A percentile compares a stretch with the other conserved stretches of the same genome.
Conservation (phyloP, 352 stramenopile species). For the Thalassiosira livingstoniorum region DNA sequence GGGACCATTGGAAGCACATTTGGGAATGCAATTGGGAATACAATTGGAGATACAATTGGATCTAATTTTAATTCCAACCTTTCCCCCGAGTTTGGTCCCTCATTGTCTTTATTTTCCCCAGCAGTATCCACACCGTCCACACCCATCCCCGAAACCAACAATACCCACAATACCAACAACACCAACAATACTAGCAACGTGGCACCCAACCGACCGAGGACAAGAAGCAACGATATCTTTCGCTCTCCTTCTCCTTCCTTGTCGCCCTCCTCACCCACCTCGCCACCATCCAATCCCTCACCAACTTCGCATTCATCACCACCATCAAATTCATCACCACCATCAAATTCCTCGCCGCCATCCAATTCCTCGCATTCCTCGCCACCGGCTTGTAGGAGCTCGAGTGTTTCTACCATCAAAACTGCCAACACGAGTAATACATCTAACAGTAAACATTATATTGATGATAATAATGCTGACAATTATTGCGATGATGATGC, state of each 20-base stretch:
- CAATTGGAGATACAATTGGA: not conserved
- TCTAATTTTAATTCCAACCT: not conserved
- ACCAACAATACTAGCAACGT: not conserved
- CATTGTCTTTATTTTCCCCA: not conserved
- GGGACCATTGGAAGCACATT: not conserved
- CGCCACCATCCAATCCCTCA: not conserved
- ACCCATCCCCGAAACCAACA: not conserved
- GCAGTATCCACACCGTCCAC: not conserved
- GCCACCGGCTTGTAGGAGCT: not conserved
- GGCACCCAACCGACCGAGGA: not conserved
- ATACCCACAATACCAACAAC: not conserved
- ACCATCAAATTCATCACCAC: not conserved
- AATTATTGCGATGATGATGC: not conserved
- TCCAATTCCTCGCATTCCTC: not conserved
- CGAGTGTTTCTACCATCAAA: not conserved
- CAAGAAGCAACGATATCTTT: constrained; percentile 4
- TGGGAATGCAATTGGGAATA: not conserved
- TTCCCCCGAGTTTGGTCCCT: not conserved
- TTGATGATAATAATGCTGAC: not conserved
- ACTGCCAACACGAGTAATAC: not conserved
- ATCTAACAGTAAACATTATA: not conserved
- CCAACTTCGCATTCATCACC: not conserved
- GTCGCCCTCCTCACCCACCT: not conserved
- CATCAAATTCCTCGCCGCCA: too few relatives aligned
- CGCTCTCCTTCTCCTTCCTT: not conserved